Evolutionary conservation across 1,139 yeast genomes (phyloP).

Genomic region (Debaryomyces coudertii): DNA sequence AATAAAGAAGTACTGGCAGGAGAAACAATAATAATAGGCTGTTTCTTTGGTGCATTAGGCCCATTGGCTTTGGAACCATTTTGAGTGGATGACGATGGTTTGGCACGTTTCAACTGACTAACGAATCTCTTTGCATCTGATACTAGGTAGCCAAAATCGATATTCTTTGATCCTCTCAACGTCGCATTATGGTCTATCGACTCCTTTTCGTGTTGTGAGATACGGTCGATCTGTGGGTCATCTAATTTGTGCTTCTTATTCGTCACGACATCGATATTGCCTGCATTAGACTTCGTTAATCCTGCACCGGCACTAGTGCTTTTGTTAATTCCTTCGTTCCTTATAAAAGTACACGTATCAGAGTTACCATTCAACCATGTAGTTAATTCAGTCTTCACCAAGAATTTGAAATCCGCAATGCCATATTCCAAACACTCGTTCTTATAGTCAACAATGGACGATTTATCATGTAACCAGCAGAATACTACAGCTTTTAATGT

Average conservation of each 20-base stretch:
- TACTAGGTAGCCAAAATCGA: slow-evolving; percentile 74
- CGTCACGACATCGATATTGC: slow-evolving; percentile 16
- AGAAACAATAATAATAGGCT: slow-evolving; percentile 90
- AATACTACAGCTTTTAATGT: slow-evolving; percentile 69
- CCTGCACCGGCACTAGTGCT: slow-evolving; percentile 12
- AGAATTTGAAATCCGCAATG: slow-evolving; percentile 74
- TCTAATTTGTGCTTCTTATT: slow-evolving; percentile 34
- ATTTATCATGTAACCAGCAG: slow-evolving; percentile 78
- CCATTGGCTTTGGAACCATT: slow-evolving; percentile 15
- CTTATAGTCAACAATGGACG: slow-evolving; percentile 81
- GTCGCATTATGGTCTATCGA: slow-evolving; percentile 79
- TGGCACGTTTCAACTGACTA: slow-evolving; percentile 51
- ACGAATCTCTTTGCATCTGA: slow-evolving; percentile 72
- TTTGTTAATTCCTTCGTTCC: slow-evolving; percentile 20
- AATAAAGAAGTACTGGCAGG: slow-evolving; percentile 93
- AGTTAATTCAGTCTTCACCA: slow-evolving; percentile 82
- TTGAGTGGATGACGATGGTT: slow-evolving; percentile 20
- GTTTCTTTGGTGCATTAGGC: slow-evolving; percentile 45
- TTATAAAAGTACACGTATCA: slow-evolving; percentile 56
- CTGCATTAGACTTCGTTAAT: slow-evolving; percentile 11
- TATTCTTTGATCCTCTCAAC: slow-evolving; percentile 73
- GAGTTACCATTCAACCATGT: slow-evolving; percentile 78
- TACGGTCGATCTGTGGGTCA: slow-evolving; percentile 61
- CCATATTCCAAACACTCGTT: slow-evolving; percentile 67
- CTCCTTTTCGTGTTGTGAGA: slow-evolving; percentile 63